phyloP scores from a whole-genome alignment of 768 basidiomycete species.

The Amanita rimosa region DNA sequence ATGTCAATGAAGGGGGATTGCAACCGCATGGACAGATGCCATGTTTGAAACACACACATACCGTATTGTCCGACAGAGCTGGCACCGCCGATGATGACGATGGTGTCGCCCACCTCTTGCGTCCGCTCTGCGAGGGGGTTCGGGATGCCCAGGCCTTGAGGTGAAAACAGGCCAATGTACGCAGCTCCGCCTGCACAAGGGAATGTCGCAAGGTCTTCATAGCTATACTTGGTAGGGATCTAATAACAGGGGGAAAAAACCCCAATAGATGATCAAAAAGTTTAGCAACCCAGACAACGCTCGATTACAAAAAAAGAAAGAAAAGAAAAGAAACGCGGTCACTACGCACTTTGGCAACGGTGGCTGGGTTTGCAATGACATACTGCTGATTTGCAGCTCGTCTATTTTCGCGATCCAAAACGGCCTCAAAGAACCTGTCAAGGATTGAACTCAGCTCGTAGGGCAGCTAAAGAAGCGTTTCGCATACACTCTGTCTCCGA shows the following conservation, averaged over 20 bases:
- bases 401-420: conserved; percentile 19
- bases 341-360: conserved; percentile 15
- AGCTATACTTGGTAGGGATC: conserved; percentile 29
- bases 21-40: too few species aligned
- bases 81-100: conserved; percentile 14
- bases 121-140: conserved; percentile 7
- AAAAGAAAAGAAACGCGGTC: too few species aligned
- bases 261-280: too few species aligned
- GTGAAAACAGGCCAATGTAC: conserved; percentile 18
- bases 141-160: conserved; percentile 9
- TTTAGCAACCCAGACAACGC: too few species aligned
- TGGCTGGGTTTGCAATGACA: conserved; percentile 18
- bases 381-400: conserved; percentile 26
- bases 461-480: background rate
- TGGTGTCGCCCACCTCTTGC: conserved; percentile 6
- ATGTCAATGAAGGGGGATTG: too few species aligned
- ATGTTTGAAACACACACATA: conserved; percentile 12
- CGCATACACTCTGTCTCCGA: conserved; percentile 23
- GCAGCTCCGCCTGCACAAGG: conserved; percentile 33
- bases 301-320: too few species aligned
- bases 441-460: background rate
- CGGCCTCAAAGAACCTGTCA: conserved; percentile 21
- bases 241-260: too few species aligned
- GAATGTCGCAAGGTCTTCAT: conserved; percentile 31
- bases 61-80: conserved; percentile 21